Conservation (phyloP, 768 basidiomycete genomes). For the Gloeopeniophorella convolvens region DNA sequence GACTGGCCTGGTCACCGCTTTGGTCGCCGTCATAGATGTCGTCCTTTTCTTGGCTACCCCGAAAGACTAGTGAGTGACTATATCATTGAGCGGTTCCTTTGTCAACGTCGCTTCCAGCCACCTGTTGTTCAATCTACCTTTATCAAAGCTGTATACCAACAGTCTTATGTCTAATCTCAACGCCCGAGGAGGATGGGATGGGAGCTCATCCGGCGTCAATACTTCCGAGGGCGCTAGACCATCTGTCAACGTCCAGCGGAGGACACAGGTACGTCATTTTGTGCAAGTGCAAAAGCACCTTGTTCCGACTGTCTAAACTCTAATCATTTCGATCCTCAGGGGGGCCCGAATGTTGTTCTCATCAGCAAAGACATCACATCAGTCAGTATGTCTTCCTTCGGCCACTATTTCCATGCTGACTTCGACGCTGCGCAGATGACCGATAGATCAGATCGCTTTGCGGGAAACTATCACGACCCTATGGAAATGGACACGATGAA, state of each 20-base stretch:
- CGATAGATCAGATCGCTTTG: no score
- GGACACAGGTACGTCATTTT: neutral
- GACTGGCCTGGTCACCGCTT: slow-evolving; percentile 31
- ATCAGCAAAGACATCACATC: neutral
- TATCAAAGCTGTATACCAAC: slow-evolving; percentile 36
- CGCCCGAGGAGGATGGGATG: slow-evolving; percentile 31
- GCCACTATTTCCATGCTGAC: neutral
- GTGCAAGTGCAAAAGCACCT: no score
- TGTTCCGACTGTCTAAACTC: neutral
- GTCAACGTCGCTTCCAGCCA: slow-evolving; percentile 24
- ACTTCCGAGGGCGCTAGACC: neutral
- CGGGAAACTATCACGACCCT: no score
- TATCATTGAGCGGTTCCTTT: neutral
- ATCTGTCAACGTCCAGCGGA: neutral
- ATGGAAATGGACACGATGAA: no score
- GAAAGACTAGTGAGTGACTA: no score
- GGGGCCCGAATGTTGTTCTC: neutral
- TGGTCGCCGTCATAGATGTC: slow-evolving; percentile 30
- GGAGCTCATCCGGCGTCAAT: slow-evolving; percentile 19
- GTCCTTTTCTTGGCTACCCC: slow-evolving; percentile 30
- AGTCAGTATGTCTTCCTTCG: neutral
- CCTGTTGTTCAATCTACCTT: slow-evolving; percentile 32
- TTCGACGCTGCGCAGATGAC: neutral
- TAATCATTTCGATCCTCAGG: neutral
- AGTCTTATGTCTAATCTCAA: slow-evolving; percentile 35